These are phyloP conservation scores for Sphaceloma murrayae DNA, from an alignment of 2,329 filamentous ascomycete species.

Conservation along the genomic window DNA sequence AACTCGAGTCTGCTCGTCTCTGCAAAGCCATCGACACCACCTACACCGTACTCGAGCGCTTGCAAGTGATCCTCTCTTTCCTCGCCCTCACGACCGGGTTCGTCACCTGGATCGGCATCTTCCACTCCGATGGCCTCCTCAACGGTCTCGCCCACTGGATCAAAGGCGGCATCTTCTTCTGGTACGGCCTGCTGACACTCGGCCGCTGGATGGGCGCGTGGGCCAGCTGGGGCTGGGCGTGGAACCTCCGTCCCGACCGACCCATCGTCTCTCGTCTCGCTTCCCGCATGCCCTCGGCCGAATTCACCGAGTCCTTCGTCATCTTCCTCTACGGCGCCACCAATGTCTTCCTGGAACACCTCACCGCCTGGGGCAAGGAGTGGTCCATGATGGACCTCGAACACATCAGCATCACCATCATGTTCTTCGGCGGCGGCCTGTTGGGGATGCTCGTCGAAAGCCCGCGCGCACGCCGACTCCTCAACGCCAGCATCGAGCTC, in stretches of 20 bases:
- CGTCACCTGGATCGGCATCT: conserved; percentile 71
- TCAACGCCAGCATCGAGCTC: conserved; percentile 28
- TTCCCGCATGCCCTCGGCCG: conserved; percentile 57
- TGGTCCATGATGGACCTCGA: conserved; percentile 79
- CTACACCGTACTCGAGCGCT: conserved; percentile 63
- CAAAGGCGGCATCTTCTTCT: conserved; percentile 92
- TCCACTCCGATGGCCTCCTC: conserved; percentile 53
- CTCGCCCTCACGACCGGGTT: conserved; percentile 61
- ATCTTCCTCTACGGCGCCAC: conserved; percentile 84
- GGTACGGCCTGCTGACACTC: conserved; percentile 77
- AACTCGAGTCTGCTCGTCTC: conserved; percentile 37
- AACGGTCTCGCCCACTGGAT: conserved; percentile 86
- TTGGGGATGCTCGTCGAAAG: conserved; percentile 36
- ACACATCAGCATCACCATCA: conserved; percentile 81
- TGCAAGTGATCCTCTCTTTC: conserved; percentile 70
- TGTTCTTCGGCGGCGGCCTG: conserved; percentile 88
- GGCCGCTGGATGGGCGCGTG: conserved; percentile 88
- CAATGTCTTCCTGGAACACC: conserved; percentile 87
- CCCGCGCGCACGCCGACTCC: conserved; percentile 52
- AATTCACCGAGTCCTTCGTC: conserved; percentile 80
- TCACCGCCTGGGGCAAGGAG: conserved; percentile 58
- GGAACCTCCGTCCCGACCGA: conserved; percentile 67
- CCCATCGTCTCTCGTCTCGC: conserved; percentile 54
- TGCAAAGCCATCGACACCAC: conserved; percentile 50
- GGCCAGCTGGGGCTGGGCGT: conserved; percentile 85